These are phyloP conservation scores for Trichoderma virens DNA, from an alignment of 495 filamentous ascomycete genomes.

Conservation along the genomic window DNA sequence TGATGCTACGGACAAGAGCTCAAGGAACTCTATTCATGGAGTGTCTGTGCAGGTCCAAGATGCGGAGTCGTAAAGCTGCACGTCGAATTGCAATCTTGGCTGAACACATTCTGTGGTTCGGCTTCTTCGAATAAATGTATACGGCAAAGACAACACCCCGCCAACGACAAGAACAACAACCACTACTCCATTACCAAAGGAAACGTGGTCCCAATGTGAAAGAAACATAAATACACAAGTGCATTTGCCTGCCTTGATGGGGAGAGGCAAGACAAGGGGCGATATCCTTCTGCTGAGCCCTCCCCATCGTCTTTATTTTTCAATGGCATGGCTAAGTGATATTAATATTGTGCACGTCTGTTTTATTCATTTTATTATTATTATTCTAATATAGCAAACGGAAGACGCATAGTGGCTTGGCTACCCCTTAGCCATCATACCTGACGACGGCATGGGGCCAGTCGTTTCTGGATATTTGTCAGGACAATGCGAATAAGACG, in stretches of 20 bases:
- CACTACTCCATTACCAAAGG: too few species aligned
- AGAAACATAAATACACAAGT: not conserved
- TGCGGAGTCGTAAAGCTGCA: not conserved
- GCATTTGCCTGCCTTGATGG: not conserved
- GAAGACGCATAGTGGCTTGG: not conserved
- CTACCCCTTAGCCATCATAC: not conserved
- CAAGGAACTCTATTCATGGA: not conserved
- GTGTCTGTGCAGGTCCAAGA: not conserved
- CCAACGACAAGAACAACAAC: too few species aligned
- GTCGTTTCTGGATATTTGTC: constrained; percentile 1
- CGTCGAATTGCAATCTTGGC: not conserved
- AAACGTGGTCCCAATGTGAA: not conserved
- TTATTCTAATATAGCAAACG: constrained; percentile 3
- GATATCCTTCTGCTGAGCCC: not conserved
- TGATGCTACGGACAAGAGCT: not conserved
- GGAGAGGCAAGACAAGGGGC: not conserved
- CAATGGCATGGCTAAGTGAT: not conserved
- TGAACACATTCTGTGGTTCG: not conserved
- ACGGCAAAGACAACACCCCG: not conserved
- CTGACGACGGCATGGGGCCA: not conserved
- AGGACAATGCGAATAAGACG: not conserved
- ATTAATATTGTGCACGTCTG: not conserved
- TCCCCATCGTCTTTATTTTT: not conserved
- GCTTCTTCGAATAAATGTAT: constrained; percentile 2
- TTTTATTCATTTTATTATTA: not conserved